Base-by-base conservation (phyloP, 2,329 filamentous ascomycete genomes). In the Purpureocillium lavendulum region DNA sequence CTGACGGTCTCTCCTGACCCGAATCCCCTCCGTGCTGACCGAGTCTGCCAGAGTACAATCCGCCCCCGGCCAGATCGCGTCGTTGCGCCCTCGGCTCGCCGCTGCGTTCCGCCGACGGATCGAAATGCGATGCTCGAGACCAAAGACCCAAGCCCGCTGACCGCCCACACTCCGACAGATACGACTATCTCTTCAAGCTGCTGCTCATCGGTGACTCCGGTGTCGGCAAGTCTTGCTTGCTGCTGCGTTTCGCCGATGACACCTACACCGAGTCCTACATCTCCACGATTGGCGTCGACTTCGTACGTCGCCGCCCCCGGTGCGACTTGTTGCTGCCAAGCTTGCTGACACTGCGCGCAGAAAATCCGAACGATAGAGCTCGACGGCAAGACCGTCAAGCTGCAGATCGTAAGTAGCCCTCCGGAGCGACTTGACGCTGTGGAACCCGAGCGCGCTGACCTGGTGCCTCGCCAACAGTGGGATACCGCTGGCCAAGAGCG, bases 111-210 rank as follows among this genome's bases (percentile, higher is more conserved):
- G 26, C 54, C 59, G 45, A 60, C 53, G 31, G 39, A 15, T 40
- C 40, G 38, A 32, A 39, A 40, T 26, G 21, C 10, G 21, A 26
- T 26, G 21, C 21, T 26, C 21, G 21, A 26, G 21, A 10, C 29
- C 29, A 14, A 6, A 30, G n/a, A 30, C 29, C 11, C 7, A 29
- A 7, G 8, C 7, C 29, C 29, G 31, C 10, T 35, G 35, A 21
- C 54, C 60, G 45, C 59, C 53, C 28, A 38, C 15, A 41, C 40
- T 38, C 32, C 40, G 40, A 39, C 61, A 97, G 92, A 92, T 98
- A 98, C 85, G 92, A 98, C 67, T 98, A 98, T 69, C 88, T 98
- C 61, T 98, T 98, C 82, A 98, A 98, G 82, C 88, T 98, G 53
- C 87, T 98, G 69, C 90, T 98, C 75, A 98, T 98, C 81, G 92